A percentile compares a stretch with the other conserved stretches of the same genome.
These are phyloP conservation scores for Dactylellina parvicollis DNA, from an alignment of 2,329 filamentous ascomycete genomes.

Conservation along the genomic window DNA sequence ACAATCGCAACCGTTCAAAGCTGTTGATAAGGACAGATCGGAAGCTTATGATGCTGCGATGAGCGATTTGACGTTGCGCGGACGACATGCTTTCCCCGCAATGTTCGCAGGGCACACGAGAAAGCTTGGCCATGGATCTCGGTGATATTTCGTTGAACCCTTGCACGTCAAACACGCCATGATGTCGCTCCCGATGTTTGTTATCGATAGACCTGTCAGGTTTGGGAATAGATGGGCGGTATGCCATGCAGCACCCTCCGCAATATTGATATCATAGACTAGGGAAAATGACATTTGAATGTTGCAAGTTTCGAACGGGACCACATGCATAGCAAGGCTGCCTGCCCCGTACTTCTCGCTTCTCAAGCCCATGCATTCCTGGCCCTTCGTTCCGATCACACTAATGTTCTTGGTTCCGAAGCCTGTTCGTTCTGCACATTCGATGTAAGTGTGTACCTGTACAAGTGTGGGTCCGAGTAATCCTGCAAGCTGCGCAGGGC, in stretches of 20 bases:
- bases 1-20: too few relatives aligned
- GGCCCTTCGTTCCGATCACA: constrained; percentile 39
- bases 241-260: neutral
- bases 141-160: constrained; percentile 1
- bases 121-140: neutral
- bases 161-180: constrained; percentile 2
- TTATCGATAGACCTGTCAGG: neutral
- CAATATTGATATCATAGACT: constrained; percentile 12
- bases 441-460: constrained; percentile 2
- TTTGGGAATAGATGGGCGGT: neutral
- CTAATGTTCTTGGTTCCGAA: constrained; percentile 42
- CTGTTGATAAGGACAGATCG: too few relatives aligned
- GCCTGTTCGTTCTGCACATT: constrained; percentile 13
- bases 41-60: too few relatives aligned
- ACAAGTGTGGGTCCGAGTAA: constrained; percentile 19
- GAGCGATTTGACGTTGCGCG: constrained; percentile 6
- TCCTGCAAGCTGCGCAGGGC: constrained; percentile 11
- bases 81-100: neutral
- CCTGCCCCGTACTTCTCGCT: constrained; percentile 22
- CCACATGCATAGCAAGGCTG: constrained; percentile 14
- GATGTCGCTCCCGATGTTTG: neutral
- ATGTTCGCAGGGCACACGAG: neutral
- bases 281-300: constrained; percentile 5
- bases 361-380: constrained; percentile 24
- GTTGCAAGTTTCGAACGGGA: neutral